Evolutionary conservation across 352 stramenopile genomes (phyloP), one percentile per base, ranked within the genome.

Genomic region (Phytophthora citricola): DNA sequence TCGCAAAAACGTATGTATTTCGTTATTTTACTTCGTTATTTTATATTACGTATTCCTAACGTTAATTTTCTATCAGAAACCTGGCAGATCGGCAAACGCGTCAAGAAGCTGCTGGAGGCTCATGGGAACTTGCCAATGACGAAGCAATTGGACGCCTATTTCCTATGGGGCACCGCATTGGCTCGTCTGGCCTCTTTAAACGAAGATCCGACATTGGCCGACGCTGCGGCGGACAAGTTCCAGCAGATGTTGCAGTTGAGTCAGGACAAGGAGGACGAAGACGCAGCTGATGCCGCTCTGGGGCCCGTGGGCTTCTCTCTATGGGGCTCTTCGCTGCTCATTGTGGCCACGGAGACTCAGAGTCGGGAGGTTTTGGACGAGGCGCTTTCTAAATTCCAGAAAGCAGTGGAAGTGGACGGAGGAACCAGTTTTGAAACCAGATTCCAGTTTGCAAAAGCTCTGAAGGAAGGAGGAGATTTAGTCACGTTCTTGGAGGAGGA

Each of bases 61-160:
- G 12, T 36, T 53, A 34, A 22, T 5, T 43, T 12, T 26, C 2
- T 7, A 45, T 26, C 60, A 92, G 87, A 95, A 51, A 93, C 85
- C 11, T 95, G 87, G 85, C 83, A 92, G 73, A 92, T 95, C 60
- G 85, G 87, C 45, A 95, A 95, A 66, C 78, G 87, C 6, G 71
- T 95, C 40, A 95, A 95, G 69, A 83, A 79, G 59, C 67, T 93
- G 45, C 76, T 95, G 59, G 87, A 95, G 53, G 65, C 45, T 39
- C 68, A 92, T 54, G 77, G 79, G 22, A 32, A 58, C 5, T 78
- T 95, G 70, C 60, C 72, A 9, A 70, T 69, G 47, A 49, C 69
- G 24, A 85, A 92, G 60, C 75, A 83, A 46, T 62, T 93, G 40
- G 86, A 95, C 56, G 85, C 85, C 27, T 89, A 83, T 60, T 95